Base-by-base conservation (phyloP, 2,329 filamentous ascomycete species). In the Alternaria brassicae region DNA sequence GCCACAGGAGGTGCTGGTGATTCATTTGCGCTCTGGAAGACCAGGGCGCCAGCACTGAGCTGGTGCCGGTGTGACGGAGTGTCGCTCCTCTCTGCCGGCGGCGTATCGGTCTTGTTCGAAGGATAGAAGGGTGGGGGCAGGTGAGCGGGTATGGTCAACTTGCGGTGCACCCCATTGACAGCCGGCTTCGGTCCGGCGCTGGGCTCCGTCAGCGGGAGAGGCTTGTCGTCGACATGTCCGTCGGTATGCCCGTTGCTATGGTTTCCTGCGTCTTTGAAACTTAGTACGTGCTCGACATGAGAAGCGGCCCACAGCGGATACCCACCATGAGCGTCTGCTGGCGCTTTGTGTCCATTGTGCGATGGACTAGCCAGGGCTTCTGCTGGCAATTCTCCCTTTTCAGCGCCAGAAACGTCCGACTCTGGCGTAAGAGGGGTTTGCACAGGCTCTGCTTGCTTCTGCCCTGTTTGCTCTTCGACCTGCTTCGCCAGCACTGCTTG, bases 1-100 rank as follows among this genome's bases (percentile, higher is more conserved):
- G 76, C 77, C 6, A 77, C 78, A 2, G 80, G 80, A 19, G 76
- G 70, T 13, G 68, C 71, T 6, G 74, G 71, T 19, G 78, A 79
- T 23, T 78, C 76, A 27, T 72, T 69, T 17, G 72, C 69, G 23
- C 75, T 76, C 39, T 77, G 76, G 62, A 81, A 82, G 21, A 79
- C 72, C 40, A 81, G 75, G 40, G 72, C 70, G 36, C 75, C 75
- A 1, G 68, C 64, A 51, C 69, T 74, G 10, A 72, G 67, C 39
- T 65, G 67, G 25, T 67, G 59, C 9, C 63, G 68, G 53, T 77
- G 71, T 41, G 60, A 54, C 19, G 52, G 53, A 13, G 58, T 32
- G 27, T 65, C 65, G 13, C 40, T 54, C 36, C 58, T 61, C n/a
- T 73, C 66, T 10, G 61, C 68, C 6, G 68, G 58, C 4, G 69